Evolutionary conservation across 352 stramenopile genomes (phyloP), one percentile per base, ranked within the genome.

Genomic region (Phytophthora crassamura): DNA sequence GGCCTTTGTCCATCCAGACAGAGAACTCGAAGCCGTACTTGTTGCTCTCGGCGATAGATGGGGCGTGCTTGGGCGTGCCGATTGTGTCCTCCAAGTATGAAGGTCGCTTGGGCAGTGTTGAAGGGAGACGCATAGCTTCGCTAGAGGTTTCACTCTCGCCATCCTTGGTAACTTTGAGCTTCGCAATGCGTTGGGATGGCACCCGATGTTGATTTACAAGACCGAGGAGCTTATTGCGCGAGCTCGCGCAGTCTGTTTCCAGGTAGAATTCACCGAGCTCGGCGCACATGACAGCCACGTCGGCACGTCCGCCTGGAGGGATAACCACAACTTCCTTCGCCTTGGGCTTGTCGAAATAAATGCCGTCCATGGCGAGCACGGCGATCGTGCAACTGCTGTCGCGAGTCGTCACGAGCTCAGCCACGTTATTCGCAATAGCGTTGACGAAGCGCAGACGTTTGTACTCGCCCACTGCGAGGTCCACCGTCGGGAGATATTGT

Each of bases 401-500:
- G 9, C 20, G 43, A 12, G 76, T 84, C 15, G 72, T 74, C 28
- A 90, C 70, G 11, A 94, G 58, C 64, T 94, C 86, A 6, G 74
- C 78, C 8, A 92, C 78, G 68, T 89, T 92, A 57, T 94, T 94
- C n/a, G 86, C 78, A 51, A 94, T 90, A 18, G 86, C 83, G 53
- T 94, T 94, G 34, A 94, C 59, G 54, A 82, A 84, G 8, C 86
- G 76, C 28, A 92, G 46, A 7, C 86, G 86, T 64, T 89, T 91
- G 72, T 88, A 77, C 58, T 88, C 78, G 1, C 72, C 69, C 0
- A 76, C 64, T 8, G 65, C 64, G 51, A 92, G 69, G 52, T 87
- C 65, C 18, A 94, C 14, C 18, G 72, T 72, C 3, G 86, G 86
- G 25, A 90, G 59, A 56, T 90, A 92, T 53, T 90, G 81, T 6